Evolutionary conservation across 2,329 filamentous ascomycete genomes (phyloP).

Genomic region (Cercospora sojina): DNA sequence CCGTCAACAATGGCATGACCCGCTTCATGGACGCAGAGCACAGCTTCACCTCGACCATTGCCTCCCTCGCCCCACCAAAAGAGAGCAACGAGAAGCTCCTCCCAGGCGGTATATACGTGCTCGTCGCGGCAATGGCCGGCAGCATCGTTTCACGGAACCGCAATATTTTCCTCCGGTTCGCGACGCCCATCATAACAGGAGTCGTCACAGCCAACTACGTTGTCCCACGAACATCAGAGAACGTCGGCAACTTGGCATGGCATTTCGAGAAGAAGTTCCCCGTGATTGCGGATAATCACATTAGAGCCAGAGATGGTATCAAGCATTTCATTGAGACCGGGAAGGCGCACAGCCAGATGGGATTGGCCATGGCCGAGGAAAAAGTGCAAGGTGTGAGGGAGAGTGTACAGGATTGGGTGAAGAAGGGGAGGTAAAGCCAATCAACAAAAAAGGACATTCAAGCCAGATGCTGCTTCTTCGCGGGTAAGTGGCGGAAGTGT

Average conservation of each 20-base stretch:
- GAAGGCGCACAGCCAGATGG: constrained; percentile 69
- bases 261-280: constrained; percentile 89
- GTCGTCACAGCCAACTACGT: constrained; percentile 80
- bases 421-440: constrained; percentile 61
- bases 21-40: constrained; percentile 80
- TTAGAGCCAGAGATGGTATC: constrained; percentile 67
- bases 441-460: not conserved
- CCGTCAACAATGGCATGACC: constrained; percentile 79
- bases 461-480: not conserved
- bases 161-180: constrained; percentile 75
- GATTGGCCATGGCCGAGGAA: constrained; percentile 71
- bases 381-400: constrained; percentile 75
- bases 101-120: constrained; percentile 85
- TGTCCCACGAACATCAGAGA: constrained; percentile 84
- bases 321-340: constrained; percentile 70
- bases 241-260: constrained; percentile 84
- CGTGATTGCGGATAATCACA: constrained; percentile 75
- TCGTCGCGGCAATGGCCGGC: constrained; percentile 92
- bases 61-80: constrained; percentile 80
- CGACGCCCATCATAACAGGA: constrained; percentile 75
- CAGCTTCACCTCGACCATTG: constrained; percentile 84
- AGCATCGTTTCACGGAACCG: constrained; percentile 87
- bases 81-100: constrained; percentile 86
- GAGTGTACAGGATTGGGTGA: constrained; percentile 82
- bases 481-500: constrained; percentile 11